phyloP scores from a whole-genome alignment of 2,329 filamentous ascomycete species.

The Metarhizium guizhouense region DNA sequence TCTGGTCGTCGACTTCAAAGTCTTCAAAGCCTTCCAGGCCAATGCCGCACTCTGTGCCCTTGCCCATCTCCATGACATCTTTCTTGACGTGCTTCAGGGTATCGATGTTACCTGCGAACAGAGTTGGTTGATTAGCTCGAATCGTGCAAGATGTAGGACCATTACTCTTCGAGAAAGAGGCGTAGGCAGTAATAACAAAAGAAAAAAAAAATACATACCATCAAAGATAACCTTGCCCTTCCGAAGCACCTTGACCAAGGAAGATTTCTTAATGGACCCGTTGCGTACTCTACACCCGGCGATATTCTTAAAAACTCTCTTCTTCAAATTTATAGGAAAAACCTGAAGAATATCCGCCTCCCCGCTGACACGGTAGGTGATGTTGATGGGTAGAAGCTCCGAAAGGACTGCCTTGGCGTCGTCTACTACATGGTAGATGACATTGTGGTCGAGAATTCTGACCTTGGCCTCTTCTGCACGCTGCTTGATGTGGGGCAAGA shows the following conservation, averaged over 20 bases:
- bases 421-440: conserved; percentile 75
- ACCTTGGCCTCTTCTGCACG: conserved; percentile 66
- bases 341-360: conserved; percentile 80
- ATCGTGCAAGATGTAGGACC: not conserved
- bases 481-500: conserved; percentile 58
- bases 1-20: conserved; percentile 70
- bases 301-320: conserved; percentile 61
- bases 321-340: conserved; percentile 76
- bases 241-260: conserved; percentile 64
- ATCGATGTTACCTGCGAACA: conserved; percentile 56
- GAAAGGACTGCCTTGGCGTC: conserved; percentile 61
- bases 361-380: conserved; percentile 65
- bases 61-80: conserved; percentile 80
- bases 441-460: conserved; percentile 71
- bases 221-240: conserved; percentile 65
- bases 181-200: not conserved
- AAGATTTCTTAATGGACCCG: conserved; percentile 56
- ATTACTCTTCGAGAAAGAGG: conserved; percentile 4
- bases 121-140: conserved; percentile 1
- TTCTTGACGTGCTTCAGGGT: conserved; percentile 91
- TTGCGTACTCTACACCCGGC: conserved; percentile 85
- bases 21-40: conserved; percentile 72
- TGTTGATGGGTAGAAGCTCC: conserved; percentile 55
- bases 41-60: conserved; percentile 89
- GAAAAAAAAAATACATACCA: conserved; percentile 52